These are phyloP conservation scores for Saccharomycopsis sp. DNA, from an alignment of 805 yeast species.

Conservation along the genomic window DNA sequence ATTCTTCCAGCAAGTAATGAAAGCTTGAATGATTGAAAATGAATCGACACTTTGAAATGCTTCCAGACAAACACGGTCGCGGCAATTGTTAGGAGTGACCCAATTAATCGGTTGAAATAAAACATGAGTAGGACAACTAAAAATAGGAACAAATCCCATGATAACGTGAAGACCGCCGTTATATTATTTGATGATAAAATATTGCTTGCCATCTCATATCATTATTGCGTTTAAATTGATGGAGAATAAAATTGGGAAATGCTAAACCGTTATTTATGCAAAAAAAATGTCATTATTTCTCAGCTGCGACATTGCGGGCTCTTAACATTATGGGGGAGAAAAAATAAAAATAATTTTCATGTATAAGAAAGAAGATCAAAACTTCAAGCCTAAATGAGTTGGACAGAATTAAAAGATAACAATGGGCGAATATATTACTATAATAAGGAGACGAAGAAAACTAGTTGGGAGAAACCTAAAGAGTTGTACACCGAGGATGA, in stretches of 20 bases:
- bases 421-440: conserved; percentile 70
- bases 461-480: conserved; percentile 79
- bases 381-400: no score
- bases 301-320: no score
- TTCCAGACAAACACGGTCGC: conserved; percentile 60
- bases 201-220: conserved; percentile 1
- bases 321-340: no score
- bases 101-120: conserved; percentile 69
- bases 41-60: conserved; percentile 46
- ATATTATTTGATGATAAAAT: conserved; percentile 4
- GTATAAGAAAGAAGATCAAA: no score
- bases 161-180: conserved; percentile 57
- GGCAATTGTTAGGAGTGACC: conserved; percentile 45
- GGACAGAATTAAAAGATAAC: conserved; percentile 62
- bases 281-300: no score
- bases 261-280: neutral
- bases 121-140: conserved; percentile 60
- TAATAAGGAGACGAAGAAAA: conserved; percentile 53
- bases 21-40: conserved; percentile 66
- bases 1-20: conserved; percentile 80
- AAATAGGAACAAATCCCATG: conserved; percentile 68
- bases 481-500: conserved; percentile 38
- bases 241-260: no score
- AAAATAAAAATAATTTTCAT: no score
- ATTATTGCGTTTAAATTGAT: neutral